A percentile compares a stretch with the other conserved stretches of the same genome.
Conservation (phyloP, 2,329 filamentous ascomycete genomes). For the Drechslerella dactyloides region DNA sequence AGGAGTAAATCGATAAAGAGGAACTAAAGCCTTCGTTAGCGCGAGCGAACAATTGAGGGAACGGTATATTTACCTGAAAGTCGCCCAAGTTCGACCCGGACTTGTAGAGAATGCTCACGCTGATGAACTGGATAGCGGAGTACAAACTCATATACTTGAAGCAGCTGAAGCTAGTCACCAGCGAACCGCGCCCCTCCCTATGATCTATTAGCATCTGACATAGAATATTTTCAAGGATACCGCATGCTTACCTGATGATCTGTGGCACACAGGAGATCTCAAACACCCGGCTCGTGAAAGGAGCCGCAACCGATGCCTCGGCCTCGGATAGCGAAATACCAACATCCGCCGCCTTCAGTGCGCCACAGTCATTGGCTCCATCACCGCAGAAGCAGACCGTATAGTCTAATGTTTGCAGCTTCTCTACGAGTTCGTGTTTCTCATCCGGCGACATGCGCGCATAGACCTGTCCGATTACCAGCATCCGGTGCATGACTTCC, state of each 20-base stretch:
- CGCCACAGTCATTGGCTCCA: slow-evolving; percentile 96
- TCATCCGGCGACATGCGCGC: slow-evolving; percentile 99
- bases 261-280: slow-evolving; percentile 95
- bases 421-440: slow-evolving; percentile 96
- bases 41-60: slow-evolving; percentile 7
- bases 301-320: slow-evolving; percentile 96
- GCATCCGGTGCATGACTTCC: slow-evolving; percentile 83
- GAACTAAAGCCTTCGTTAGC: slow-evolving; percentile 64
- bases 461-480: slow-evolving; percentile 89
- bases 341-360: slow-evolving; percentile 94
- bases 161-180: slow-evolving; percentile 98
- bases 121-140: slow-evolving; percentile 98
- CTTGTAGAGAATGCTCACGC: slow-evolving; percentile 94
- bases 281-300: slow-evolving; percentile 93
- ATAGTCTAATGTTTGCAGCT: slow-evolving; percentile 93
- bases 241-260: slow-evolving; percentile 72
- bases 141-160: slow-evolving; percentile 99
- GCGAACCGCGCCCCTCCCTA: slow-evolving; percentile 85
- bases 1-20: slow-evolving; percentile 91
- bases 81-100: slow-evolving; percentile 93
- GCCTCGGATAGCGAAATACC: slow-evolving; percentile 97
- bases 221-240: background rate
- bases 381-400: slow-evolving; percentile 96
- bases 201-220: slow-evolving; percentile 7
- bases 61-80: slow-evolving; percentile 71